Evolutionary conservation across 805 yeast species (phyloP).

Genomic region (Kodamaea kaohsiungensis): DNA sequence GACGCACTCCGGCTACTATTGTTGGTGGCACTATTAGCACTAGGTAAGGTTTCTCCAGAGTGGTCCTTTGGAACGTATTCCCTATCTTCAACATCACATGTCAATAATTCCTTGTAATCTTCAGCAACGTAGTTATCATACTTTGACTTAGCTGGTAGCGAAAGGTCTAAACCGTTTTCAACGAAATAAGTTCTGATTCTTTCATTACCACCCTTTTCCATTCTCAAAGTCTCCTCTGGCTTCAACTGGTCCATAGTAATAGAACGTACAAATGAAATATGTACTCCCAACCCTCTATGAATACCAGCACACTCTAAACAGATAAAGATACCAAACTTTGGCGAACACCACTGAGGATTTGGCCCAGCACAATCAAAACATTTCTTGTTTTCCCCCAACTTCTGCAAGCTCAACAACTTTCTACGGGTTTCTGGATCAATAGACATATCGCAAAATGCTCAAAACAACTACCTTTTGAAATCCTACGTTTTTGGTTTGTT

Average conservation of each 20-base stretch:
- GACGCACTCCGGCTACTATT: conserved; percentile 15
- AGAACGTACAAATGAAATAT: conserved; percentile 92
- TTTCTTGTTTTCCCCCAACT: conserved; percentile 76
- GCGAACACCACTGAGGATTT: conserved; percentile 99
- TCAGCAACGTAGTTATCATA: conserved; percentile 92
- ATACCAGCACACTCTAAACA: conserved; percentile 98
- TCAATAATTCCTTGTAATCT: conserved; percentile 83
- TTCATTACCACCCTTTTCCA: conserved; percentile 94
- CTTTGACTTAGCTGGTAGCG: conserved; percentile 67
- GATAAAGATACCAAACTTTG: conserved; percentile 95
- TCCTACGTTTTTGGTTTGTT: background rate
- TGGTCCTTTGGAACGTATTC: conserved; percentile 70
- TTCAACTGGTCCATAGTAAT: conserved; percentile 99
- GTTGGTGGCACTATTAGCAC: conserved; percentile 8
- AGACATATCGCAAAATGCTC: conserved; percentile 45
- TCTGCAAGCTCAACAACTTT: conserved; percentile 71
- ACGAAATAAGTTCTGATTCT: conserved; percentile 68
- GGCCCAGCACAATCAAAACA: conserved; percentile 96
- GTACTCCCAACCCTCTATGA: conserved; percentile 95
- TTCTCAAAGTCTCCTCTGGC: conserved; percentile 81
- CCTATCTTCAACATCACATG: conserved; percentile 72
- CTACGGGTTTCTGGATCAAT: conserved; percentile 93
- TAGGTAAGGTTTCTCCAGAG: conserved; percentile 44
- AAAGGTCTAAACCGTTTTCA: conserved; percentile 66
- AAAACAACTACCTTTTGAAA: background rate